Conservation (phyloP, 768 basidiomycete genomes). For the Termitomyces sp. region DNA sequence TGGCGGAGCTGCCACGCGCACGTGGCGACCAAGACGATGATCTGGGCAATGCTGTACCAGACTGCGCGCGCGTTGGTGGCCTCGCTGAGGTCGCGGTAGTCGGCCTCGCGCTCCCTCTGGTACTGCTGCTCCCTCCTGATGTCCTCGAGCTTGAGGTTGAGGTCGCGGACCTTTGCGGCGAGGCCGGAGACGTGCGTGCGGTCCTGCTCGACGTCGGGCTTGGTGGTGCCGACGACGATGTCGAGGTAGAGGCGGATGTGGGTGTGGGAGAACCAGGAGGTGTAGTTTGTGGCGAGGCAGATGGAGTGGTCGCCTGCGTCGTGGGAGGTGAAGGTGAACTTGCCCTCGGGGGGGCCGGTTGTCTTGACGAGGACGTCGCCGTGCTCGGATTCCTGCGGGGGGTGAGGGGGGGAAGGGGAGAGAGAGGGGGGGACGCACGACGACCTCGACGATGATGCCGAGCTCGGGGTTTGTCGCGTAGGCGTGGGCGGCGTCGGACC, state of each 20-base stretch:
- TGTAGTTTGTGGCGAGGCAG: conserved; percentile 90
- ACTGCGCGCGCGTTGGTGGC: conserved; percentile 87
- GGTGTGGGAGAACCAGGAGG: conserved; percentile 79
- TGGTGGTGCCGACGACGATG: conserved; percentile 84
- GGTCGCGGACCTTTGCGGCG: conserved; percentile 79
- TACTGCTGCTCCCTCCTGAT: conserved; percentile 96
- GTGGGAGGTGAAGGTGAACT: conserved; percentile 97
- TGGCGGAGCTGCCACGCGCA: conserved; percentile 93
- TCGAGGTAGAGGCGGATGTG: conserved; percentile 96
- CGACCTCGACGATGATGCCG: conserved; percentile 88
- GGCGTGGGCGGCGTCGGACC: conserved; percentile 64
- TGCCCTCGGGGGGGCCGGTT: conserved; percentile 84
- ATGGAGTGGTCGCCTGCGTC: conserved; percentile 97
- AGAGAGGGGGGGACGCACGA: conserved; percentile 45
- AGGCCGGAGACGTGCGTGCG: conserved; percentile 80
- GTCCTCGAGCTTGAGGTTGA: conserved; percentile 91
- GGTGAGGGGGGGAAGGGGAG: neutral
- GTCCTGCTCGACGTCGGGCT: conserved; percentile 83
- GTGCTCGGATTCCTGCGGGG: conserved; percentile 74
- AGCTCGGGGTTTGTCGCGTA: conserved; percentile 73
- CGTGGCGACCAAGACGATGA: conserved; percentile 75
- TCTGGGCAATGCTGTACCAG: conserved; percentile 91
- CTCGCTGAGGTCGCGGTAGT: conserved; percentile 87
- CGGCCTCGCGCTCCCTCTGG: conserved; percentile 91
- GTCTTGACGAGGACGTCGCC: conserved; percentile 83